A percentile compares a stretch with the other conserved stretches of the same genome.
phyloP scores from a whole-genome alignment of 1,284 basidiomycete species.

The Volvariella surrecta region DNA sequence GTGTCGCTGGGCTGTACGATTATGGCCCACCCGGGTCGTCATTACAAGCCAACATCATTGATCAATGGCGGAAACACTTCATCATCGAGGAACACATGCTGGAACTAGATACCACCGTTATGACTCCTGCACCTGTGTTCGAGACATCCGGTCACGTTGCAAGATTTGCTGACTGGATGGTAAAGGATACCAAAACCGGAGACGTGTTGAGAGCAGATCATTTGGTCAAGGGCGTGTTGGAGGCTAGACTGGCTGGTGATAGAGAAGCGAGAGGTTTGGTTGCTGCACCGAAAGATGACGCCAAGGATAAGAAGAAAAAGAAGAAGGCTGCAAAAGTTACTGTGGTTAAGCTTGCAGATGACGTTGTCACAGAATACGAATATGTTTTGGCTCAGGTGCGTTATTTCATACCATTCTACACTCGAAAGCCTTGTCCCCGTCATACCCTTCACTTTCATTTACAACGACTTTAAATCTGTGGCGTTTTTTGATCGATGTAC shows the following conservation, averaged over 20 bases:
- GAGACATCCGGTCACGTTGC: constrained; percentile 98
- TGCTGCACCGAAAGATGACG: constrained; percentile 32
- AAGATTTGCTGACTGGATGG: constrained; percentile 99
- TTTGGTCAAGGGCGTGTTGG: constrained; percentile 89
- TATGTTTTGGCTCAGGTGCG: constrained; percentile 77
- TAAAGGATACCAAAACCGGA: constrained; percentile 89
- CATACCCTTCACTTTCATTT: background rate
- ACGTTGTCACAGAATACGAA: constrained; percentile 74
- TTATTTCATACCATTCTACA: constrained; percentile 9
- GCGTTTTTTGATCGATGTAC: background rate
- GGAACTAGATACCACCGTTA: constrained; percentile 96
- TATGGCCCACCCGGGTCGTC: constrained; percentile 94
- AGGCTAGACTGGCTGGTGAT: constrained; percentile 87
- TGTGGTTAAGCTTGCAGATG: constrained; percentile 75
- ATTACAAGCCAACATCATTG: constrained; percentile 94
- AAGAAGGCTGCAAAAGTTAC: constrained; percentile 78
- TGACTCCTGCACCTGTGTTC: constrained; percentile 93
- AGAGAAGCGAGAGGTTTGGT: constrained; percentile 81
- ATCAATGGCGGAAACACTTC: constrained; percentile 97
- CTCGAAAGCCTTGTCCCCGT: background rate
- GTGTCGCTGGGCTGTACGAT: constrained; percentile 94
- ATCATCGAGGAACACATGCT: constrained; percentile 99
- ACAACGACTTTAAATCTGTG: background rate
- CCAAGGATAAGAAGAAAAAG: constrained; percentile 67
- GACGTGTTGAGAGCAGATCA: constrained; percentile 98